Evolutionary conservation across 2,329 filamentous ascomycete genomes (phyloP).

Genomic region (Epicoccum sorghinum): DNA sequence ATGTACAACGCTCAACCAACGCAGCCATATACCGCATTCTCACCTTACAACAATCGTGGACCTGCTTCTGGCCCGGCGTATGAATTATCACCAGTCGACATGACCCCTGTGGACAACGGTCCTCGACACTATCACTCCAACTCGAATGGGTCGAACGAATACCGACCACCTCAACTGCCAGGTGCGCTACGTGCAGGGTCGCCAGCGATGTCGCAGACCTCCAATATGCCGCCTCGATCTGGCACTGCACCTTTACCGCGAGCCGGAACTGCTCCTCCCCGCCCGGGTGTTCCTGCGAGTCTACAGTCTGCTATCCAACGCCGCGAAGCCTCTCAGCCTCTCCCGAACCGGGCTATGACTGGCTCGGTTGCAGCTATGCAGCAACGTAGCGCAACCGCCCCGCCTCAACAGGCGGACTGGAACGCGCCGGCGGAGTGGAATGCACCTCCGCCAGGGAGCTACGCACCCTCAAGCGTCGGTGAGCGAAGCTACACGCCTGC

Average conservation of each 20-base stretch:
- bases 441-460: slow-evolving; percentile 23
- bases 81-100: slow-evolving; percentile 45
- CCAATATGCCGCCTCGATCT: slow-evolving; percentile 28
- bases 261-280: slow-evolving; percentile 39
- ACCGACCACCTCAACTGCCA: slow-evolving; percentile 34
- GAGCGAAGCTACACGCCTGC: slow-evolving; percentile 13
- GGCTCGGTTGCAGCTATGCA: slow-evolving; percentile 26
- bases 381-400: slow-evolving; percentile 45
- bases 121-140: slow-evolving; percentile 27
- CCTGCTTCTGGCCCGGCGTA: slow-evolving; percentile 36
- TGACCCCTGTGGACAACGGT: slow-evolving; percentile 25
- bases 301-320: slow-evolving; percentile 47
- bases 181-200: slow-evolving; percentile 36
- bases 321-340: slow-evolving; percentile 42
- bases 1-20: slow-evolving; percentile 19
- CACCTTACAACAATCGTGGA: slow-evolving; percentile 39
- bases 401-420: slow-evolving; percentile 38
- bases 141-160: slow-evolving; percentile 28
- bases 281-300: slow-evolving; percentile 39
- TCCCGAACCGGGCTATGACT: slow-evolving; percentile 36
- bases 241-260: slow-evolving; percentile 30
- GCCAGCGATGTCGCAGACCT: slow-evolving; percentile 29
- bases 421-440: slow-evolving; percentile 28
- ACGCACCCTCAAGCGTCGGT: slow-evolving; percentile 25
- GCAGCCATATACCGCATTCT: slow-evolving; percentile 37